Base-by-base conservation (phyloP, 2,329 filamentous ascomycete species). In the Pseudogymnoascus sp. region DNA sequence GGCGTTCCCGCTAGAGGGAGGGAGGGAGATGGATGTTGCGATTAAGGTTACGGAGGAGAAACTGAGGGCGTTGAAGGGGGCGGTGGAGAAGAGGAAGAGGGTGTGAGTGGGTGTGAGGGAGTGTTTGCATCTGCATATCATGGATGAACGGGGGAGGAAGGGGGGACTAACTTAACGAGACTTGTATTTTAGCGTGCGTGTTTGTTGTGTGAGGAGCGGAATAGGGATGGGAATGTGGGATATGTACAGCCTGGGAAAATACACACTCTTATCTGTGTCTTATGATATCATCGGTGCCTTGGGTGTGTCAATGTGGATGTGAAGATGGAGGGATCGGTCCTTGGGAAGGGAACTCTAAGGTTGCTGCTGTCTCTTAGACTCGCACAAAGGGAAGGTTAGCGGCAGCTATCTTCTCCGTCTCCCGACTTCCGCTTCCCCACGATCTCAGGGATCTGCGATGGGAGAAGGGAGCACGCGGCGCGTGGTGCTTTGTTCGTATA, bases 1-100 rank as follows among this genome's bases (percentile, higher is more conserved):
- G n/a, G 67, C 61, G 57, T 41, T 70, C 2, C 65, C 62, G 39
- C 64, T 65, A 9, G 69, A 70, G 58, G 68, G 65, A 28, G 70
- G 71, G 65, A 64, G 67, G 7, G 68, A 71, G 30, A 61, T 72
- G n/a, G 69, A 72, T 57, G 65, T 64, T 50, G 69, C 70, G 3
- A 72, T 73, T 62, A 80, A 83, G 32, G 65, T 96, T 30, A 97
- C 93, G 2, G 90, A 97, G 71, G 88, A 96, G 76, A 88, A 90
- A 69, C 76, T 99, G 32, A 81, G 82, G 61, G 83, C 88, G 41
- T 75, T 99, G 64, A 92, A 92, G 73, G 81, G 82, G 41, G 88
- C 90, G 30, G 80, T 93, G 59, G 81, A 83, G 64, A 81, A 79
- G 70, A 62, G 58, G 60, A 64, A 63, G 54, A 58, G 16, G 54